phyloP scores from a whole-genome alignment of 257 asterid species.

The Perilla frutescens region DNA sequence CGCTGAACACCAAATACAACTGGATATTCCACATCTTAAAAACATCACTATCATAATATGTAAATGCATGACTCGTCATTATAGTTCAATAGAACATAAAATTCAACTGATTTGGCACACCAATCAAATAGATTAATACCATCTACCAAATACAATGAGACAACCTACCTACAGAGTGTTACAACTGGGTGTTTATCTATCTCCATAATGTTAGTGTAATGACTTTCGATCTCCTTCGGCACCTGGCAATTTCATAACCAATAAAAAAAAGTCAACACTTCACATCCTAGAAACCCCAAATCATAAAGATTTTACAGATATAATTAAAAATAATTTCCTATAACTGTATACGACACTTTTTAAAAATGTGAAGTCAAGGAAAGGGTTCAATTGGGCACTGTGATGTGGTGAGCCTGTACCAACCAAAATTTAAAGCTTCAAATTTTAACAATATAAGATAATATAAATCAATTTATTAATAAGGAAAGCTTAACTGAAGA shows the following conservation, averaged over 20 bases:
- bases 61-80: conserved; percentile 16
- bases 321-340: conserved; percentile 16
- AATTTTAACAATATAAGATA: not conserved
- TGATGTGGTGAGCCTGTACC: not conserved
- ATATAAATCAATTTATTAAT: conserved; percentile 19
- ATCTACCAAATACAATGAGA: conserved; percentile 27
- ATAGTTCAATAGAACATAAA: conserved; percentile 16
- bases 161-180: conserved; percentile 72
- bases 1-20: conserved; percentile 3
- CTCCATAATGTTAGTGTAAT: conserved; percentile 58
- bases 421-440: conserved; percentile 7
- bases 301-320: conserved; percentile 21
- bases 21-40: not conserved
- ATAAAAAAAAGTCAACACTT: conserved; percentile 19
- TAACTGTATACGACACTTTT: conserved; percentile 12
- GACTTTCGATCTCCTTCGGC: conserved; percentile 73
- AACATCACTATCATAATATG: conserved; percentile 1
- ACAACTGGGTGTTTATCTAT: conserved; percentile 89
- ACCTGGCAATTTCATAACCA: conserved; percentile 54
- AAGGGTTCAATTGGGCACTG: conserved; percentile 2
- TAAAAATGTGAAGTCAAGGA: not conserved
- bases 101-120: conserved; percentile 26
- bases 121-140: conserved; percentile 22
- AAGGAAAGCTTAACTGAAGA: not conserved
- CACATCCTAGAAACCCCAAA: conserved; percentile 30